Percentiles rank a stretch among this genome's conserved stretches.
Conservation (phyloP, 371 early-diverging fungal species). For the Mortierella sp. region DNA sequence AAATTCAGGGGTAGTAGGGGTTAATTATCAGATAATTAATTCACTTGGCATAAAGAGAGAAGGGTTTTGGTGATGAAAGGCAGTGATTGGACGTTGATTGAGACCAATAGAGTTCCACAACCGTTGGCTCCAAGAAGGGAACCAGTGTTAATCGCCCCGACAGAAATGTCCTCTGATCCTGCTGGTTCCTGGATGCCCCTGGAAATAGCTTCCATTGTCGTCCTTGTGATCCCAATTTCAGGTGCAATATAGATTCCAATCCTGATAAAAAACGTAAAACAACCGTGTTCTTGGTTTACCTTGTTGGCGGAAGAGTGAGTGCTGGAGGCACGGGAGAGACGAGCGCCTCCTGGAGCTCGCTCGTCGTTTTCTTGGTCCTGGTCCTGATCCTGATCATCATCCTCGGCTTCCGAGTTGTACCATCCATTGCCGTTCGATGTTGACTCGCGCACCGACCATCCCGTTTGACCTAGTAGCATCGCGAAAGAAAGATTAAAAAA, state of each 20-base stretch:
- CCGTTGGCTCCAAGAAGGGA: not conserved
- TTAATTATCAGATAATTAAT: not conserved
- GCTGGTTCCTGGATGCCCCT: constrained; percentile 1
- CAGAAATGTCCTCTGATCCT: not conserved
- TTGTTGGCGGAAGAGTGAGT: constrained; percentile 41
- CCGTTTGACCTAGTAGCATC: constrained; percentile 22
- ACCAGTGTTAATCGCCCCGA: not conserved
- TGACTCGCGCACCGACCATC: constrained; percentile 57
- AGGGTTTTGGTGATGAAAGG: not conserved
- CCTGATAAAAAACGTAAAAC: not conserved
- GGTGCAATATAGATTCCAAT: not conserved
- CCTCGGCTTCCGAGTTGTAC: constrained; percentile 56
- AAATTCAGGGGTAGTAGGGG: not conserved
- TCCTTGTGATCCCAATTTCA: not conserved
- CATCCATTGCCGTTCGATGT: constrained; percentile 56
- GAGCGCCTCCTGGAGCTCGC: constrained; percentile 7
- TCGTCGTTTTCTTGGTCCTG: constrained; percentile 35
- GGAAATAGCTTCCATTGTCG: not conserved
- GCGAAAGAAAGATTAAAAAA: not conserved
- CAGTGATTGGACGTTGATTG: constrained; percentile 7
- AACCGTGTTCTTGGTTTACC: constrained; percentile 9
- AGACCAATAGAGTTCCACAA: constrained; percentile 10
- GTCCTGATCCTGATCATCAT: constrained; percentile 50
- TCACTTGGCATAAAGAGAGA: not conserved
- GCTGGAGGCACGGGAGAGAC: constrained; percentile 49